Evolutionary conservation across 805 yeast species (phyloP).

Genomic region (Wickerhamiella azyma): DNA sequence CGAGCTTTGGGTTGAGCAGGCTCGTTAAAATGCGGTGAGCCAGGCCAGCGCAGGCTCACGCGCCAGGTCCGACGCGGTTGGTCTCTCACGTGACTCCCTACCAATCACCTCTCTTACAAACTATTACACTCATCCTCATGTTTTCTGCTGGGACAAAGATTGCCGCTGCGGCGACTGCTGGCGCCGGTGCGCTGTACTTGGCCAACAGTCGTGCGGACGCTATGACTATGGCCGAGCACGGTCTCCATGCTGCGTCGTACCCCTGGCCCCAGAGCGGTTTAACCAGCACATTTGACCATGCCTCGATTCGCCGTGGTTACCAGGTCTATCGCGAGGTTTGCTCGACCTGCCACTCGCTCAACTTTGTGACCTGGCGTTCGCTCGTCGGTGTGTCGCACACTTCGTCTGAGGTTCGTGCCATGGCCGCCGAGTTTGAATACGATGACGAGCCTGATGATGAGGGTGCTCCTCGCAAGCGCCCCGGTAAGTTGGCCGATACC

Average conservation of each 20-base stretch:
- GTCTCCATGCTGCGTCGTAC: conserved; percentile 86
- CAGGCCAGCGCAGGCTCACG: too few species aligned
- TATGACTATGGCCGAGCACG: conserved; percentile 98
- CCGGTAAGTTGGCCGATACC: conserved; percentile 93
- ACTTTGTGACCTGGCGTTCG: conserved; percentile 97
- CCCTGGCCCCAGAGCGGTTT: conserved; percentile 86
- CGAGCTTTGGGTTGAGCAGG: too few species aligned
- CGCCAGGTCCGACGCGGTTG: neutral
- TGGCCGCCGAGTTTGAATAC: conserved; percentile 94
- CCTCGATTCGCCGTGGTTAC: conserved; percentile 95
- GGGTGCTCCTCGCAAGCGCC: conserved; percentile 95
- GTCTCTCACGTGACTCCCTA: conserved; percentile 4
- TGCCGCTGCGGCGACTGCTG: conserved; percentile 45
- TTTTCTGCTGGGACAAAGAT: conserved; percentile 9
- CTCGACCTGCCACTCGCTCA: conserved; percentile 96
- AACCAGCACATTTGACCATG: conserved; percentile 65
- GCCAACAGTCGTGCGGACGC: conserved; percentile 68
- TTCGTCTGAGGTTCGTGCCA: conserved; percentile 72
- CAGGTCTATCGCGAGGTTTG: conserved; percentile 98
- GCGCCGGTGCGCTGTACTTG: conserved; percentile 23
- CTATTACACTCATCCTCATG: conserved; percentile 10
- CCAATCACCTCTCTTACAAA: conserved; percentile 9
- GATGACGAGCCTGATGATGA: conserved; percentile 93
- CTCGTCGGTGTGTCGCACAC: conserved; percentile 94
- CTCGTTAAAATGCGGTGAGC: too few species aligned